phyloP scores from a whole-genome alignment of 805 yeast species.

The Sporopachydermia quercuum region DNA sequence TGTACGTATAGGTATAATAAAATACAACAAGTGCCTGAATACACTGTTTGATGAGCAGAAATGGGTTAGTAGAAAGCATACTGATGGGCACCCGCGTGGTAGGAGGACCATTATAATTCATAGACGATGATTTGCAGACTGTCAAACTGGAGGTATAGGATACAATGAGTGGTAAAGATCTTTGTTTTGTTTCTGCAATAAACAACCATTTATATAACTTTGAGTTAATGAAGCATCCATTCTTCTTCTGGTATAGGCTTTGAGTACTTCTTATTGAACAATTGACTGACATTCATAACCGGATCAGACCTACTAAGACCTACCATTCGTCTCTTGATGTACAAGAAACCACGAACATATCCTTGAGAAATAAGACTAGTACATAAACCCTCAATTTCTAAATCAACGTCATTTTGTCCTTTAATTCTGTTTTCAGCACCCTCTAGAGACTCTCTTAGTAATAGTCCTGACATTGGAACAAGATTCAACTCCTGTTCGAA shows the following conservation, averaged over 20 bases:
- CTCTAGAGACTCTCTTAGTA: background rate
- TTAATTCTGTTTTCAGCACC: background rate
- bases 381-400: constrained; percentile 2
- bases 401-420: constrained; percentile 1
- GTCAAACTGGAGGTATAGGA: too few relatives aligned
- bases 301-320: constrained; percentile 1
- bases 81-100: too few relatives aligned
- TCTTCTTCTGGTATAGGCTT: background rate
- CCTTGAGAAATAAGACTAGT: background rate
- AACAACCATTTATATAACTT: too few relatives aligned
- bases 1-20: too few relatives aligned
- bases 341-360: background rate
- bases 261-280: background rate
- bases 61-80: too few relatives aligned
- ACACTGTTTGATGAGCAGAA: too few relatives aligned
- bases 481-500: background rate
- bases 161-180: too few relatives aligned
- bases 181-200: too few relatives aligned
- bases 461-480: background rate
- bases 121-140: too few relatives aligned
- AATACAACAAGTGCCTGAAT: too few relatives aligned
- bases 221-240: constrained; percentile 3
- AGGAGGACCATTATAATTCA: too few relatives aligned
- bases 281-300: background rate
- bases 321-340: constrained; percentile 1